These are phyloP conservation scores for Skeletonema menzelii DNA, from an alignment of 108 stramenopile genomes.

Conservation along the genomic window DNA sequence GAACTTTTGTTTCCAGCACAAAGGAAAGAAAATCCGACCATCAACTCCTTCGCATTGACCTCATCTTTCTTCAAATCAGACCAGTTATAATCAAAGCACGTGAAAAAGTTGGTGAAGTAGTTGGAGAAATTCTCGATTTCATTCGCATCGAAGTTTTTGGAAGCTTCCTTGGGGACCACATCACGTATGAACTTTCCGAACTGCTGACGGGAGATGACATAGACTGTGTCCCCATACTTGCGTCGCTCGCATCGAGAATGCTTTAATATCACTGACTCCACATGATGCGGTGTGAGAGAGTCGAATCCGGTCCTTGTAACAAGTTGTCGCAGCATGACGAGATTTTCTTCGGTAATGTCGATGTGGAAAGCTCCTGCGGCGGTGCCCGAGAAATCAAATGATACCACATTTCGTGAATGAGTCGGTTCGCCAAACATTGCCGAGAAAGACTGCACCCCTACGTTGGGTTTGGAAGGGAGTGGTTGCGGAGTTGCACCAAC, in stretches of 20 bases:
- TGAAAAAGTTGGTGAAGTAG: conserved; percentile 70
- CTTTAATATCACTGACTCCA: conserved; percentile 60
- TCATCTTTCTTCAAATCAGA: conserved; percentile 61
- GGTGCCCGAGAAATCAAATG: conserved; percentile 79
- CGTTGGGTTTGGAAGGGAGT: conserved; percentile 5
- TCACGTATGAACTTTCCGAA: conserved; percentile 53
- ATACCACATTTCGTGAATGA: conserved; percentile 63
- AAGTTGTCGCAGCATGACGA: conserved; percentile 59
- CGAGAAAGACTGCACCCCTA: conserved; percentile 37
- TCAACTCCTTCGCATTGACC: conserved; percentile 72
- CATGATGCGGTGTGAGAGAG: conserved; percentile 50
- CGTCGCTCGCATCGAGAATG: conserved; percentile 28
- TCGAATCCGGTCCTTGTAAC: conserved; percentile 68
- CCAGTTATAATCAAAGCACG: conserved; percentile 70
- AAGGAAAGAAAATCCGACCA: conserved; percentile 83
- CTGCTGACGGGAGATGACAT: conserved; percentile 42
- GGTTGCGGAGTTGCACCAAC: conserved; percentile 23
- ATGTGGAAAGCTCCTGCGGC: conserved; percentile 55
- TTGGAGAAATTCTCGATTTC: conserved; percentile 68
- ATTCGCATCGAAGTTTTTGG: conserved; percentile 33
- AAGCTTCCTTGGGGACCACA: conserved; percentile 44
- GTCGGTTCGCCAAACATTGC: conserved; percentile 44
- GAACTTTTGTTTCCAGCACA: conserved; percentile 89
- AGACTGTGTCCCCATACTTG: conserved; percentile 21
- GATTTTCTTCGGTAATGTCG: conserved; percentile 82